Evolutionary conservation across 805 yeast genomes (phyloP).

Genomic region (Metschnikowia colocasiae): DNA sequence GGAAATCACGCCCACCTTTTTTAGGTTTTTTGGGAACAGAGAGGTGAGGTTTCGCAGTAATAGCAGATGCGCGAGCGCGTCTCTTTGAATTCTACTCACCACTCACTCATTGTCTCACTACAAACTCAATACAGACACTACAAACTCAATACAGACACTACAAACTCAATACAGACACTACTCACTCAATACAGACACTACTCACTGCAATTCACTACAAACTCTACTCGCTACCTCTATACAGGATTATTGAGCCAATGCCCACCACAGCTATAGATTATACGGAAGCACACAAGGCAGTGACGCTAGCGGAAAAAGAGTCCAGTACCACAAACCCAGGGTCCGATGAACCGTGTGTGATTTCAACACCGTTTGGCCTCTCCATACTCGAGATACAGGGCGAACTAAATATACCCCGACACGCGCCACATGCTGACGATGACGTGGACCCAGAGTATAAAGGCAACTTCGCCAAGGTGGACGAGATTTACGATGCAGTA

Average conservation of each 20-base stretch:
- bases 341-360: constrained; percentile 9
- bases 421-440: constrained; percentile 34
- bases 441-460: constrained; percentile 29
- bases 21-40: not conserved
- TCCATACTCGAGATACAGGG: constrained; percentile 72
- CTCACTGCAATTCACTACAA: too few species aligned
- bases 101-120: too few species aligned
- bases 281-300: constrained; percentile 12
- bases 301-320: not conserved
- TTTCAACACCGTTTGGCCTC: constrained; percentile 57
- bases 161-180: too few species aligned
- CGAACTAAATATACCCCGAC: constrained; percentile 48
- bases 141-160: too few species aligned
- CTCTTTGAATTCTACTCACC: not conserved
- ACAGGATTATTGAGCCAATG: too few species aligned
- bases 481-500: constrained; percentile 43
- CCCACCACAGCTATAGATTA: constrained; percentile 16
- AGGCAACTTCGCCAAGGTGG: constrained; percentile 32
- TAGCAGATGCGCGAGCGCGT: not conserved
- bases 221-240: too few species aligned
- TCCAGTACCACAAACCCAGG: not conserved
- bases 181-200: too few species aligned
- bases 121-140: too few species aligned
- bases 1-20: not conserved
- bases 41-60: not conserved